Evolutionary conservation across 306 rosid genomes (phyloP), one percentile per base, ranked within the genome.

Genomic region (Benincasa hispida): DNA sequence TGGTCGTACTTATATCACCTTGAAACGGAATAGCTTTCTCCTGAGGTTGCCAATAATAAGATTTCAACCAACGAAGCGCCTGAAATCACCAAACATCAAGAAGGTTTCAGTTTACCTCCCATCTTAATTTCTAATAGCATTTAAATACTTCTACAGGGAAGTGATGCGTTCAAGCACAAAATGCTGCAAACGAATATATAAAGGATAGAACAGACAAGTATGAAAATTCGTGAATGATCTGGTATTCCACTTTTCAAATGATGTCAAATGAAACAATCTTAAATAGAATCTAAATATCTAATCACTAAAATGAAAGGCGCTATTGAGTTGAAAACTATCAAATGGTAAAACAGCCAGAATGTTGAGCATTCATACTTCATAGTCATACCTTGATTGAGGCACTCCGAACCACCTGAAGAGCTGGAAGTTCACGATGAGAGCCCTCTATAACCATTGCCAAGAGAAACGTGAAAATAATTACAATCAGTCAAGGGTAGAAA

Each of bases 21-120:
- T 88, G 93, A 86, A 90, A 89, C 76, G 99, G 96, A 83, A 95
- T 87, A 51, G 86, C 90, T 78, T 82, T 84, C 84, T 86, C 87
- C 81, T 95, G 99, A 83, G 98, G 98, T 57, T 88, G 97, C 99
- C 99, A 95, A 78, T 95, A 95, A 80, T 87, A 88, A 73, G 84
- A 86, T 84, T 88, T 87, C 87, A 95, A 88, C 99, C 99, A 95
- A 86, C 84, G 83, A 81, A 95, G 92, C 82, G 97, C 99, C 99
- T 95, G 85, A 83, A 82, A 56, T 79, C 80, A 76, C 75, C 82
- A 65, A 47, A 48, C 9, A 56, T 19, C 42, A 76, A 58, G 35
- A 76, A 60, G 15, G 18, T 32, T 76, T 22, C 48, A 62, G 39
- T 18, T 58, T 58, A 72, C 60, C 19, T 72, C 60, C 59, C 60